Conservation (phyloP, 1,284 basidiomycete genomes). For the Stygiomarasmius scandens region DNA sequence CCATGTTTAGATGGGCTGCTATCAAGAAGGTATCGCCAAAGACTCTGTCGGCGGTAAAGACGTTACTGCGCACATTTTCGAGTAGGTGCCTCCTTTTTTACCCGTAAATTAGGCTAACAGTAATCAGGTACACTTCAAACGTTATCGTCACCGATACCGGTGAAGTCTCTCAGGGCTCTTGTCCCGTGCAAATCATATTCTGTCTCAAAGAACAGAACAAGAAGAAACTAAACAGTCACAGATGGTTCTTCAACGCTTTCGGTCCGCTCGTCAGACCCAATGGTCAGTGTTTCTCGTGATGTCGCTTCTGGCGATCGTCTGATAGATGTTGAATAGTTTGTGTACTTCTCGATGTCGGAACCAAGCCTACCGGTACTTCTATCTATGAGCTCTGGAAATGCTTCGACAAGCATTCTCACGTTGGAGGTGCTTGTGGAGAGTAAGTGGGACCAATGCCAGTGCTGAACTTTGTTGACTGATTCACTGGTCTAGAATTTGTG, state of each 20-base stretch:
- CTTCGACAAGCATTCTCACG: conserved; percentile 90
- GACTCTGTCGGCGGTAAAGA: conserved; percentile 91
- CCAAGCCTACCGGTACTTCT: conserved; percentile 90
- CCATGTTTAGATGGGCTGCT: conserved; percentile 81
- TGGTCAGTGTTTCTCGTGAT: conserved; percentile 41
- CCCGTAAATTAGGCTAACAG: not conserved
- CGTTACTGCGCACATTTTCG: conserved; percentile 93
- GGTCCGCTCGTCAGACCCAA: conserved; percentile 86
- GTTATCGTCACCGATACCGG: conserved; percentile 84
- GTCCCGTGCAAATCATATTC: conserved; percentile 92
- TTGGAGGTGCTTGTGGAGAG: conserved; percentile 96
- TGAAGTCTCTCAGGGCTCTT: conserved; percentile 80
- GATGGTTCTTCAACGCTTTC: conserved; percentile 98
- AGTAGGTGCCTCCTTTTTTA: conserved; percentile 49
- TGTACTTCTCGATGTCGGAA: conserved; percentile 88
- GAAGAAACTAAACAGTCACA: conserved; percentile 91
- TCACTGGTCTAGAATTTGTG: conserved; percentile 66
- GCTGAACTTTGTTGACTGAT: not conserved
- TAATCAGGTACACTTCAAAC: conserved; percentile 70
- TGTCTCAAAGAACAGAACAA: conserved; percentile 96
- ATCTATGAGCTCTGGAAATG: conserved; percentile 97
- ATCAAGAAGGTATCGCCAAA: conserved; percentile 93
- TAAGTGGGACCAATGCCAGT: conserved; percentile 39
- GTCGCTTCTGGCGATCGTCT: not conserved
- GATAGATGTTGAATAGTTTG: conserved; percentile 56